Evolutionary conservation across 495 filamentous ascomycete genomes (phyloP).

Genomic region (Usnea hakonensis): DNA sequence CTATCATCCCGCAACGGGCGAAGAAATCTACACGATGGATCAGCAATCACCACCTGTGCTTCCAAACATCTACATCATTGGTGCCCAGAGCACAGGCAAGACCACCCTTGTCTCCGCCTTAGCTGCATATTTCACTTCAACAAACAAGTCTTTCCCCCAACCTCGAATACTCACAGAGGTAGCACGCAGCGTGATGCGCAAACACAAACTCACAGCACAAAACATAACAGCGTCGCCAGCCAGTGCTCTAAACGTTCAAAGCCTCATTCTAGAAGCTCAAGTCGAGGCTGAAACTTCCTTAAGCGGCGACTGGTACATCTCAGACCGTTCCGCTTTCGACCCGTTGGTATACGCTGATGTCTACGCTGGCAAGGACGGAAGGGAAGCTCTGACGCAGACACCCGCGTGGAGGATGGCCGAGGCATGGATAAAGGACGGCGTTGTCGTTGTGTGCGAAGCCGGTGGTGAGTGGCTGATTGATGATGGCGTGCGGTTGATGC

Average conservation of each 20-base stretch:
- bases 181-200: slow-evolving; percentile 35
- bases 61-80: slow-evolving; percentile 40
- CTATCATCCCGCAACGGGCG: neutral
- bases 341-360: slow-evolving; percentile 39
- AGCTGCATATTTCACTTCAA: slow-evolving; percentile 25
- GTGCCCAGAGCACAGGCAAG: slow-evolving; percentile 45
- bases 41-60: neutral
- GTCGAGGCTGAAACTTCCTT: slow-evolving; percentile 30
- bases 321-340: slow-evolving; percentile 45
- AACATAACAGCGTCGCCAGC: slow-evolving; percentile 32
- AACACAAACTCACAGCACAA: slow-evolving; percentile 32
- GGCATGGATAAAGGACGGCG: slow-evolving; percentile 30
- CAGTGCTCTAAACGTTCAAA: slow-evolving; percentile 34
- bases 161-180: slow-evolving; percentile 38
- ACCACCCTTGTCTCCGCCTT: slow-evolving; percentile 41
- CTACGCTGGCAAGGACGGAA: slow-evolving; percentile 32
- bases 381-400: slow-evolving; percentile 23
- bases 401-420: slow-evolving; percentile 31
- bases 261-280: slow-evolving; percentile 41
- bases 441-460: slow-evolving; percentile 42
- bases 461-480: slow-evolving; percentile 37
- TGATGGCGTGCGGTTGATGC: slow-evolving; percentile 47
- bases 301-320: slow-evolving; percentile 36
- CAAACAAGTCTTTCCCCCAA: neutral
- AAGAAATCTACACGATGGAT: neutral